phyloP scores from a whole-genome alignment of 257 asterid species.

The Jacaranda mimosifolia region DNA sequence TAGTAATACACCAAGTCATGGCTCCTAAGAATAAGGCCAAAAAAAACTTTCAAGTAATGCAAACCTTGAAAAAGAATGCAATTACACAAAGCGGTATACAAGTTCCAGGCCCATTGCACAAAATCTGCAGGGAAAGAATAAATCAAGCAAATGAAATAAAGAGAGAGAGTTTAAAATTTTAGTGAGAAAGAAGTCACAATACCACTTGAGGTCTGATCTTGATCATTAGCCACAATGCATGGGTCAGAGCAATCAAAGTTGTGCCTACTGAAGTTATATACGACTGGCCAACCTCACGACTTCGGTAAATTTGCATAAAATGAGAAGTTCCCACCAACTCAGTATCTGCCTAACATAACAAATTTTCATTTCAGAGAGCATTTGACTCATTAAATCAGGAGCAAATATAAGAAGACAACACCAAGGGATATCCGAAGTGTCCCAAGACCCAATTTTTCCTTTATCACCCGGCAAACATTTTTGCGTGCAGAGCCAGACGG shows the following conservation, averaged over 20 bases:
- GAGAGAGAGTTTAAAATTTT: neutral
- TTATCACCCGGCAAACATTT: neutral
- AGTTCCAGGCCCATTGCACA: slow-evolving; percentile 98
- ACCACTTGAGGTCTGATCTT: slow-evolving; percentile 97
- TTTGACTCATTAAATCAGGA: neutral
- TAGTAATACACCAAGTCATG: slow-evolving; percentile 23
- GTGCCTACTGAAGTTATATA: slow-evolving; percentile 88
- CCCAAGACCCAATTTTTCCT: neutral
- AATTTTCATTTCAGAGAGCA: slow-evolving; percentile 6
- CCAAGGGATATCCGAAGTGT: slow-evolving; percentile 24
- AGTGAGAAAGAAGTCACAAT: slow-evolving; percentile 29
- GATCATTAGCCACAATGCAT: slow-evolving; percentile 90
- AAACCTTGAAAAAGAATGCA: slow-evolving; percentile 82
- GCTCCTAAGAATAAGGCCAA: neutral
- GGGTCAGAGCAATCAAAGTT: slow-evolving; percentile 77
- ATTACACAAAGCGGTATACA: slow-evolving; percentile 83
- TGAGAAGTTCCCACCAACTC: slow-evolving; percentile 57
- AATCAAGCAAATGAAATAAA: slow-evolving; percentile 20
- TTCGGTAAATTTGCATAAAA: slow-evolving; percentile 84
- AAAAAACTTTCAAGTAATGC: slow-evolving; percentile 15
- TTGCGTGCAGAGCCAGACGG: neutral
- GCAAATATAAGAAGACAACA: slow-evolving; percentile 9
- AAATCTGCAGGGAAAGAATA: slow-evolving; percentile 55
- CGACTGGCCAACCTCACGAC: slow-evolving; percentile 96
- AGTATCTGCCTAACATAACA: slow-evolving; percentile 59